phyloP scores from a whole-genome alignment of 805 yeast species.

The Pichia paraexigua region DNA sequence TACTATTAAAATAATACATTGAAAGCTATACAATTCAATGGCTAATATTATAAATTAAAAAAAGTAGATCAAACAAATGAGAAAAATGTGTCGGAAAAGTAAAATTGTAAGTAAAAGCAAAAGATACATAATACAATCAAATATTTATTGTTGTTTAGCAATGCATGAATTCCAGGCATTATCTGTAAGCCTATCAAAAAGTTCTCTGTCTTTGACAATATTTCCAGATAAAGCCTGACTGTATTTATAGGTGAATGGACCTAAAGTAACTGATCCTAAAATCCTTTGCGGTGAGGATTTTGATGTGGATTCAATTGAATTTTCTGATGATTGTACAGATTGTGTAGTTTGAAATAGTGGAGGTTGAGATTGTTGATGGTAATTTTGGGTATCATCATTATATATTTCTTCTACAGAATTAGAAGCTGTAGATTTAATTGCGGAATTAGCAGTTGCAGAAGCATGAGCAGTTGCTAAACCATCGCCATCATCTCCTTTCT shows the following conservation, averaged over 20 bases:
- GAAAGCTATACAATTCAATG: background rate
- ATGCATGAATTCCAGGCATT: conserved; percentile 16
- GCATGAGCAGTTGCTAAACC: background rate
- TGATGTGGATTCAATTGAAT: background rate
- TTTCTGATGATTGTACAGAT: background rate
- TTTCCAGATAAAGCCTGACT: conserved; percentile 12
- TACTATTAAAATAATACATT: too few species aligned
- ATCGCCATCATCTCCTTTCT: conserved; percentile 8
- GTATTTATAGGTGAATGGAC: conserved; percentile 16
- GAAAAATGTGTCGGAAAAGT: background rate
- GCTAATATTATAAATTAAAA: background rate
- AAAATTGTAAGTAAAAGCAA: too few species aligned
- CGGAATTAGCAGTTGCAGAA: conserved; percentile 13
- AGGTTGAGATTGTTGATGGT: background rate
- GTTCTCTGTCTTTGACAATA: conserved; percentile 10
- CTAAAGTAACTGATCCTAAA: conserved; percentile 17
- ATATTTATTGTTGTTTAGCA: background rate
- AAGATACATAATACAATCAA: background rate
- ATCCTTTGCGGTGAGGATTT: conserved; percentile 2
- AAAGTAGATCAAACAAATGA: background rate
- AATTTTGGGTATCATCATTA: conserved; percentile 7
- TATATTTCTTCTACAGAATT: background rate
- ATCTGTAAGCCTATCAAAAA: conserved; percentile 16
- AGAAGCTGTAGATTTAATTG: background rate
- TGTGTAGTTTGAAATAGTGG: background rate